Evolutionary conservation across 345 rosid species (phyloP).

Genomic region (Cochlearia excelsa): DNA sequence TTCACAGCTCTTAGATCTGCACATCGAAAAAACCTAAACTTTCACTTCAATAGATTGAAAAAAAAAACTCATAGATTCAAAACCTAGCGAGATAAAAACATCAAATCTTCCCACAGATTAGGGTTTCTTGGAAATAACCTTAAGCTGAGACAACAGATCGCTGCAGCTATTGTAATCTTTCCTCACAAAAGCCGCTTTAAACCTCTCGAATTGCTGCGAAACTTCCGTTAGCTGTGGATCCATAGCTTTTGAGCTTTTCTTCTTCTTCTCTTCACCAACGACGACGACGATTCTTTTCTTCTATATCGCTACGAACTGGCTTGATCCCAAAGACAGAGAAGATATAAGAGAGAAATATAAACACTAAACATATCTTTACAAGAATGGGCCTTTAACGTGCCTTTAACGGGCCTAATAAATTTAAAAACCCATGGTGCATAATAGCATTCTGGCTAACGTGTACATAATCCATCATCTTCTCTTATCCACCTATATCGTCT

Average conservation of each 20-base stretch:
- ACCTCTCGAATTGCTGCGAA: constrained; percentile 78
- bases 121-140: constrained; percentile 53
- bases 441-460: constrained; percentile 27
- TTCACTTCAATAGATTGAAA: not conserved
- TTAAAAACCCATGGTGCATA: constrained; percentile 12
- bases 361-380: not conserved
- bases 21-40: constrained; percentile 5
- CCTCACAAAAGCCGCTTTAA: constrained; percentile 76
- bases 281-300: constrained; percentile 17
- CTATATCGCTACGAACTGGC: constrained; percentile 32
- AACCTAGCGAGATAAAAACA: not conserved
- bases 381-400: not conserved
- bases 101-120: constrained; percentile 11
- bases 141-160: constrained; percentile 68
- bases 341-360: not conserved
- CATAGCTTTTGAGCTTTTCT: constrained; percentile 41
- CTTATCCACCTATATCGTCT: constrained; percentile 24
- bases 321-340: constrained; percentile 39
- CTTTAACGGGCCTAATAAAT: constrained; percentile 13
- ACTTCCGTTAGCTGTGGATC: constrained; percentile 84
- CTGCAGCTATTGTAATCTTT: constrained; percentile 56
- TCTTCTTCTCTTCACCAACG: not conserved
- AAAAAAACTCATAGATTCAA: constrained; percentile 7
- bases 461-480: constrained; percentile 32
- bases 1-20: not conserved